Conservation (phyloP, 2,329 filamentous ascomycete species). For the Colletotrichum zoysiae region DNA sequence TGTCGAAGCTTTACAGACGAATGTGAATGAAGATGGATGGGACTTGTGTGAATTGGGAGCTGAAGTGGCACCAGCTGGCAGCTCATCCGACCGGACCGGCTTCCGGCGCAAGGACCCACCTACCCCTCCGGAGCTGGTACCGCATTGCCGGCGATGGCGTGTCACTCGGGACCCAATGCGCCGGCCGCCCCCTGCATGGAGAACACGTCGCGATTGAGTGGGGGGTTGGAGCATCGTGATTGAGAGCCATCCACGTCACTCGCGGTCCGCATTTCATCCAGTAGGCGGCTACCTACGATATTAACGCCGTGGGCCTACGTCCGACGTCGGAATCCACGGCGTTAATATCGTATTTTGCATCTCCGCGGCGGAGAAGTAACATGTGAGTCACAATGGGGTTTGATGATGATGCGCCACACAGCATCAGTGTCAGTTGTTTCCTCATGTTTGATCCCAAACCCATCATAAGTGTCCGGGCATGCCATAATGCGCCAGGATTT, state of each 20-base stretch:
- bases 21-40: background rate
- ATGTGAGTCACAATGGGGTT: background rate
- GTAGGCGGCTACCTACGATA: too few relatives aligned
- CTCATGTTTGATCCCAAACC: background rate
- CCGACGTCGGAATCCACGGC: conserved; percentile 1
- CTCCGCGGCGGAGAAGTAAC: background rate
- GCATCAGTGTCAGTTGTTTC: background rate
- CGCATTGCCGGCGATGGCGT: background rate
- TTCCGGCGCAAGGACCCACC: background rate
- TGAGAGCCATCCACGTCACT: too few relatives aligned
- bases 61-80: conserved; percentile 3
- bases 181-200: background rate
- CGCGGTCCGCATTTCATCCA: too few relatives aligned
- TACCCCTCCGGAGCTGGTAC: conserved; percentile 20
- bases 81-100: too few relatives aligned
- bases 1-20: background rate
- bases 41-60: background rate
- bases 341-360: background rate
- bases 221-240: background rate
- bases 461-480: background rate
- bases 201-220: too few relatives aligned
- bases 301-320: background rate
- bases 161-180: background rate
- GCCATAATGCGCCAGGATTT: conserved; percentile 20
- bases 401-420: background rate